These are phyloP conservation scores for Emmonsiellopsis sp. DNA, from an alignment of 2,329 filamentous ascomycete species.

Conservation along the genomic window DNA sequence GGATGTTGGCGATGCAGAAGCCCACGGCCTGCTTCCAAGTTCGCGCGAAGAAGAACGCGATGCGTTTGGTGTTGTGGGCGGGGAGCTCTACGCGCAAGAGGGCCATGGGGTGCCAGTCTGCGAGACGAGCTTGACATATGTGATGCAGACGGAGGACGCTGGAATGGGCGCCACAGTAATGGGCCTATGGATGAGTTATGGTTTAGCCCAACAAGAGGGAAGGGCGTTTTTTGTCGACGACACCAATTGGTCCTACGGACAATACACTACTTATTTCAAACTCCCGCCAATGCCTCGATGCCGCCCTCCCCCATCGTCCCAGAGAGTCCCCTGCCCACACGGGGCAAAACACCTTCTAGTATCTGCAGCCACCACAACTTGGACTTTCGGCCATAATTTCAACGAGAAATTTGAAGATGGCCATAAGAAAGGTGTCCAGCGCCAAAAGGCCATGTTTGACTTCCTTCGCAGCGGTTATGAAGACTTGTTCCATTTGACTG, in stretches of 20 bases:
- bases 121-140: slow-evolving; percentile 63
- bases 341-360: slow-evolving; percentile 66
- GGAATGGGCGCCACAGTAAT: slow-evolving; percentile 69
- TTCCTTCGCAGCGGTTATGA: slow-evolving; percentile 63
- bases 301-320: slow-evolving; percentile 59
- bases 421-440: slow-evolving; percentile 40
- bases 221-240: slow-evolving; percentile 79
- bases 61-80: slow-evolving; percentile 23
- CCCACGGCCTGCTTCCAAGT: slow-evolving; percentile 49
- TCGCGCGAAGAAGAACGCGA: slow-evolving; percentile 8
- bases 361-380: slow-evolving; percentile 56
- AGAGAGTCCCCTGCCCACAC: slow-evolving; percentile 71
- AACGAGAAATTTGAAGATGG: slow-evolving; percentile 43
- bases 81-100: slow-evolving; percentile 18
- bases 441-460: slow-evolving; percentile 54
- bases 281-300: slow-evolving; percentile 57
- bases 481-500: slow-evolving; percentile 59
- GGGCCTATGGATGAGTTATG: slow-evolving; percentile 75
- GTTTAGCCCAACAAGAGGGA: slow-evolving; percentile 63
- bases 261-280: slow-evolving; percentile 63
- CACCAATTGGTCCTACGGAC: slow-evolving; percentile 71
- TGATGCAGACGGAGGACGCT: slow-evolving; percentile 64
- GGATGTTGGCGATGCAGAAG: slow-evolving; percentile 63
- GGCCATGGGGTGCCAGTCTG: slow-evolving; percentile 44
- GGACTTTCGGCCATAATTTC: slow-evolving; percentile 54